Percentiles rank a stretch among this genome's conserved stretches.
phyloP scores from a whole-genome alignment of 176 grass and related monocot species.

The Phoenix roebelenii region DNA sequence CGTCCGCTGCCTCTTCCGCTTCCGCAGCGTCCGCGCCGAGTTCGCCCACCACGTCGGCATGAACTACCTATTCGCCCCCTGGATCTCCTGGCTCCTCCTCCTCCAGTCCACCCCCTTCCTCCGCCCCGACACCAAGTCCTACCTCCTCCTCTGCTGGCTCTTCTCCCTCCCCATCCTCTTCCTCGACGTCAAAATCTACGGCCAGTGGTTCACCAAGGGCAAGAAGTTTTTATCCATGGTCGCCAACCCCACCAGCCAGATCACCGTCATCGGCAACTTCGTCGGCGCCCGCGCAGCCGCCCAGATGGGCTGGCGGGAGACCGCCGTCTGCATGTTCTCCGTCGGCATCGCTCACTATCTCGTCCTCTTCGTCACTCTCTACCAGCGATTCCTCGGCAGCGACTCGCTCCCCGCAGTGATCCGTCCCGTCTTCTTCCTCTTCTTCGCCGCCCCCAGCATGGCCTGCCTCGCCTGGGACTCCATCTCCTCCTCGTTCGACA shows the following conservation, averaged over 20 bases:
- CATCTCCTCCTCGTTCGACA: conserved; percentile 51
- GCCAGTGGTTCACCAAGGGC: conserved; percentile 86
- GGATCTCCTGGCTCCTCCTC: conserved; percentile 85
- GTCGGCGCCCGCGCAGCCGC: conserved; percentile 56
- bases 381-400: conserved; percentile 65
- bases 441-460: conserved; percentile 82
- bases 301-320: conserved; percentile 68
- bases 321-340: conserved; percentile 70
- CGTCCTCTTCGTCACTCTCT: conserved; percentile 81
- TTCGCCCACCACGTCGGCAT: conserved; percentile 81
- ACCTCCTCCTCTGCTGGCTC: conserved; percentile 46
- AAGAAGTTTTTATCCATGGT: conserved; percentile 72
- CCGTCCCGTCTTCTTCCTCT: conserved; percentile 84
- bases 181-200: conserved; percentile 87
- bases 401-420: conserved; percentile 71
- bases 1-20: conserved; percentile 13
- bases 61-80: conserved; percentile 96
- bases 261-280: conserved; percentile 82
- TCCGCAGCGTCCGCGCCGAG: conserved; percentile 60
- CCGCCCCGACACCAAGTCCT: conserved; percentile 24
- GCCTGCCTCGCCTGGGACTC: conserved; percentile 66
- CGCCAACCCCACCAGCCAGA: conserved; percentile 85
- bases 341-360: conserved; percentile 79
- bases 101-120: conserved; percentile 59
- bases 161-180: conserved; percentile 66